phyloP scores from a whole-genome alignment of 192 early-diverging fungal species.

The Coemansia sp. region DNA sequence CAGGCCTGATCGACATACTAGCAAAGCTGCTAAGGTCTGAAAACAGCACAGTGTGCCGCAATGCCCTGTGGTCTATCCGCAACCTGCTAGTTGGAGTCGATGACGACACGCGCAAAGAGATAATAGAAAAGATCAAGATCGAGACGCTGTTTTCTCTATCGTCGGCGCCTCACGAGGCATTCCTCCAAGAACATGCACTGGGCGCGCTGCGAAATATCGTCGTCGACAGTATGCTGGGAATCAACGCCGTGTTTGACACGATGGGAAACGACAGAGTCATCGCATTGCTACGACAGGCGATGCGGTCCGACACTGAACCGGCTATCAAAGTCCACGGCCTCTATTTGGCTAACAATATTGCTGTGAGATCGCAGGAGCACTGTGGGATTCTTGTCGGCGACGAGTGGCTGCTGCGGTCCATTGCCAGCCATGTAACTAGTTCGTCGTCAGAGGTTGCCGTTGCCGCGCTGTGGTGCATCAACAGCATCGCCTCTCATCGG shows the following conservation, averaged over 20 bases:
- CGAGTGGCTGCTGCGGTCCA: constrained; percentile 24
- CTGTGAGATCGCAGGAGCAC: constrained; percentile 25
- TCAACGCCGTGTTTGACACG: constrained; percentile 23
- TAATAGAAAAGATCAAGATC: constrained; percentile 30
- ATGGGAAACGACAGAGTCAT: constrained; percentile 23
- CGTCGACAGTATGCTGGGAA: constrained; percentile 31
- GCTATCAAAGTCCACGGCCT: constrained; percentile 37
- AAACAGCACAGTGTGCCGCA: constrained; percentile 28
- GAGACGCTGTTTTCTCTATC: constrained; percentile 29
- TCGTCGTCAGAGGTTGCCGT: constrained; percentile 34
- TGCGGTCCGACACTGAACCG: constrained; percentile 10
- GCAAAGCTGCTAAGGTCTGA: constrained; percentile 24
- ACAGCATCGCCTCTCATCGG: constrained; percentile 40
- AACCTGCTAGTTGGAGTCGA: constrained; percentile 38
- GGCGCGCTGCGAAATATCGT: constrained; percentile 44
- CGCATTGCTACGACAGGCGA: constrained; percentile 27
- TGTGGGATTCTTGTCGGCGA: constrained; percentile 28
- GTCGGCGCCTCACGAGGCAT: constrained; percentile 15
- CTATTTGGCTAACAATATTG: constrained; percentile 50
- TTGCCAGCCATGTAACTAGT: constrained; percentile 20
- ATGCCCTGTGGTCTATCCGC: constrained; percentile 51
- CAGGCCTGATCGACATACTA: constrained; percentile 33
- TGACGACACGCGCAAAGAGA: constrained; percentile 37
- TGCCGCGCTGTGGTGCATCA: constrained; percentile 53
- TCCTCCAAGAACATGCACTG: constrained; percentile 41